Evolutionary conservation across 2,329 filamentous ascomycete species (phyloP), one percentile per base, ranked within the genome.

Genomic region (Akanthomyces muscarius): DNA sequence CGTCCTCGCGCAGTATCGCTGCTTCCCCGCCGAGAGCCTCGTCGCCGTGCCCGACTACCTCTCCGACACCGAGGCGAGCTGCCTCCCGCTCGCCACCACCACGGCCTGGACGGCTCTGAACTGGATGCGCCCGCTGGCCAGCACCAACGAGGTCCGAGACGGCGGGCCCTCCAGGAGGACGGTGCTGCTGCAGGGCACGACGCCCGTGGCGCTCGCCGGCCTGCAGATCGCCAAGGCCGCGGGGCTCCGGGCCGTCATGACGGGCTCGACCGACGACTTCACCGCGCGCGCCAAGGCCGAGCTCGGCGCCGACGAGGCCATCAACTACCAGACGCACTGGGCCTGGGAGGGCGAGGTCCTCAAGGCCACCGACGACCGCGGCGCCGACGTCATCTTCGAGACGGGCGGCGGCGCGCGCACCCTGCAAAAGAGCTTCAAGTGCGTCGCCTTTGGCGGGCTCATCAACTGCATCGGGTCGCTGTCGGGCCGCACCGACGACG

Each of bases 61-160:
- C 58, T 78, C 75, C 4, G 80, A 85, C 64, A 83, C 85, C 65
- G 84, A 89, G 72, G 87, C 85, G 0, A 77, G 78, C 23, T 85
- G 83, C 50, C 70, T 89, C 6, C 85, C 86, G 8, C 84, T 88
- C 65, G 85, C 86, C 0, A 80, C 79, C 1, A 78, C 88, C 36
- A 89, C 87, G 2, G 86, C 86, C 0, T 88, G 84, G 85, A 88
- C 86, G 83, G 78, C 83, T 10, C 77, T 89, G 67, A 88, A 88
- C 71, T 81, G 83, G 52, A 82, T 86, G 75, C 76, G 82, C 30
- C 82, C 83, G 0, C 69, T 84, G 4, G 63, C 70, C 21, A 69
- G 72, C 25, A 63, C 65, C 0, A 25, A 28, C 16, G 65, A 69
- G 28, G 44, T 55, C 28, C 23, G 53, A 4, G 28, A 30, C 62